phyloP scores from a whole-genome alignment of 1,139 yeast genomes.

The Sugiyamaella castrensis region DNA sequence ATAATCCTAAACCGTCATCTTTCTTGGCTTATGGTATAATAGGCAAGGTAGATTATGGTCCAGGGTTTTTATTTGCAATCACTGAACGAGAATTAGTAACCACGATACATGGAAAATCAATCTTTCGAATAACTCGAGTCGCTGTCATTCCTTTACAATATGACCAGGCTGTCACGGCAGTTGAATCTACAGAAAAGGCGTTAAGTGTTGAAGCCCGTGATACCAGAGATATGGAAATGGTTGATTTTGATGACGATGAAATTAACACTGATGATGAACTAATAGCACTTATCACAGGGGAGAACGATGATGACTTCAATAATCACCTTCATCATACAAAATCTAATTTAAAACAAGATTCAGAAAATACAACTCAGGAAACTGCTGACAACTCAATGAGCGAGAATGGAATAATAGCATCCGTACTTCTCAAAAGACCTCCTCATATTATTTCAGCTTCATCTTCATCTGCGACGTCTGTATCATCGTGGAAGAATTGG shows the following conservation, averaged over 20 bases:
- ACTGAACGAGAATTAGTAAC: conserved; percentile 22
- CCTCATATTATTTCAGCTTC: not conserved
- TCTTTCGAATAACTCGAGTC: conserved; percentile 21
- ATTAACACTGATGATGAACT: conserved; percentile 6
- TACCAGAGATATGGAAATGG: not conserved
- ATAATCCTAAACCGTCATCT: not conserved
- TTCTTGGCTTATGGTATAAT: conserved; percentile 21
- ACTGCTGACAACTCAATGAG: not conserved
- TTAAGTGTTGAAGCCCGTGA: not conserved
- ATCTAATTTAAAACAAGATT: not conserved
- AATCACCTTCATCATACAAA: not conserved
- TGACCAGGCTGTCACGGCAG: conserved; percentile 7
- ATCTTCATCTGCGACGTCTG: not conserved
- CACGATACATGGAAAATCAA: conserved; percentile 11
- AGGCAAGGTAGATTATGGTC: conserved; percentile 24
- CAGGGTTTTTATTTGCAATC: conserved; percentile 24
- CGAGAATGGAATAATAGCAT: not conserved
- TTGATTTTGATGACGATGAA: not conserved
- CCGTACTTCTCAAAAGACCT: conserved; percentile 12
- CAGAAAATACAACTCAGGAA: not conserved
- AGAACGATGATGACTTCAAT: not conserved
- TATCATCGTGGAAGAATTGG: conserved; percentile 14
- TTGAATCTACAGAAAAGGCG: not conserved
- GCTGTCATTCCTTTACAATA: conserved; percentile 22
- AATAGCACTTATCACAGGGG: not conserved